Evolutionary conservation across 441 rosid species (phyloP), one percentile per base, ranked within the genome.

Genomic region (Aquilaria agallochum): DNA sequence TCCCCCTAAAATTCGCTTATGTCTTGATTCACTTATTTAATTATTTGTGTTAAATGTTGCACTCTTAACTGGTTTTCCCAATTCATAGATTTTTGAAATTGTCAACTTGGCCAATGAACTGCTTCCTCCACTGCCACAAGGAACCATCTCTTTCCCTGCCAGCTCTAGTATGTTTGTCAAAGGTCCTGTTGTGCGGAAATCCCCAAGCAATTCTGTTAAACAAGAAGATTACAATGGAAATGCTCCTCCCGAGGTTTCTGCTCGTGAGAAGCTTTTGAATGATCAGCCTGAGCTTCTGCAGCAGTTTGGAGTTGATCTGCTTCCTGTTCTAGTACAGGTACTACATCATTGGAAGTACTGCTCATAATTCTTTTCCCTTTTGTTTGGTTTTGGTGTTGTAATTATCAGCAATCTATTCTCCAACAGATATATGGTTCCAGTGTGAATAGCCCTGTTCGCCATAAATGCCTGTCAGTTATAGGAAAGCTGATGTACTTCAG

Each of bases 51-150:
- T 62, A 64, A 31, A 45, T 36, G 27, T 34, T 66, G 55, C 36
- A 40, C 5, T 36, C 20, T 50, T 42, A 45, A 14, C 58, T 8
- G 34, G 7, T 36, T 53, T 42, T 62, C 6, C 7, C 3, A 34
- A 13, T 31, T 10, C 67, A 50, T 72, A 96, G 99, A 89, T 96
- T 62, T 96, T 90, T 82, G 99, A 96, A 91, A 93, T 96, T 73
- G 99, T 96, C 80, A 93, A 87, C 81, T 81, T 96, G 58, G 97
- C 97, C 70, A 96, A 96, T 75, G 99, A 96, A 82, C 98, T 96
- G 70, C 97, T 93, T 53, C 99, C 99, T 55, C 95, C 94, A 9
- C 72, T 96, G 71, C 99, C 98, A 10, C 89, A 87, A 74, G 99
- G 98, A 71, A 81, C 89, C 46, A 89, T 96, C 50, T 67, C 98